A percentile compares a stretch with the other conserved stretches of the same genome.
phyloP scores from a whole-genome alignment of 2,329 filamentous ascomycete species.

The Pseudocercospora macadamiae region DNA sequence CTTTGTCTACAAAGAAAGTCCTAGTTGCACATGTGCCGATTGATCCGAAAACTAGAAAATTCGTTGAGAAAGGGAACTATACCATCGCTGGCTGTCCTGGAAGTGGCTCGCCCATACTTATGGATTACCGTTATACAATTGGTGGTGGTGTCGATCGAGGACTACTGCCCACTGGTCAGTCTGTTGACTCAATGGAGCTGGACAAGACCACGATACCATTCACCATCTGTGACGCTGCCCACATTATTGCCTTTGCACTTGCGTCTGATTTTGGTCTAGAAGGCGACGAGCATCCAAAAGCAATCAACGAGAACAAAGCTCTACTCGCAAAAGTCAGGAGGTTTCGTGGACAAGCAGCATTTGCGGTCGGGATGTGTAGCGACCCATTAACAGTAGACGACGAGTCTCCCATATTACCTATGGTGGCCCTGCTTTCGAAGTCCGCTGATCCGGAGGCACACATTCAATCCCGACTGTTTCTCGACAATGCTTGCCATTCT shows the following conservation, averaged over 20 bases:
- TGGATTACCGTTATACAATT: slow-evolving; percentile 24
- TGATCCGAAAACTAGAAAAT: slow-evolving; percentile 12
- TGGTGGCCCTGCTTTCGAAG: slow-evolving; percentile 22
- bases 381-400: slow-evolving; percentile 20
- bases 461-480: slow-evolving; percentile 21
- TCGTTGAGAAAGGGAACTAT: slow-evolving; percentile 21
- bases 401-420: slow-evolving; percentile 24
- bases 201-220: slow-evolving; percentile 16
- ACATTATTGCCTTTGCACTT: slow-evolving; percentile 24
- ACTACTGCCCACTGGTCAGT: slow-evolving; percentile 20
- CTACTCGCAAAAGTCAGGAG: slow-evolving; percentile 15
- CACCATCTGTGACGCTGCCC: slow-evolving; percentile 24
- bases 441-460: slow-evolving; percentile 14
- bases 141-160: slow-evolving; percentile 22
- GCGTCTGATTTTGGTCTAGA: slow-evolving; percentile 19
- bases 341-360: slow-evolving; percentile 24
- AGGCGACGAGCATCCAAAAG: slow-evolving; percentile 22
- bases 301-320: slow-evolving; percentile 15
- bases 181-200: slow-evolving; percentile 16
- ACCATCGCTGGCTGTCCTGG: slow-evolving; percentile 23
- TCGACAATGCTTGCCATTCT: slow-evolving; percentile 24
- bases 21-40: slow-evolving; percentile 25
- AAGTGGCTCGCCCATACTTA: slow-evolving; percentile 24
- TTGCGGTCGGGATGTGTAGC: slow-evolving; percentile 20
- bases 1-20: slow-evolving; percentile 21